These are phyloP conservation scores for Plectosphaerella cucumerina DNA, from an alignment of 2,329 filamentous ascomycete genomes.

Conservation along the genomic window DNA sequence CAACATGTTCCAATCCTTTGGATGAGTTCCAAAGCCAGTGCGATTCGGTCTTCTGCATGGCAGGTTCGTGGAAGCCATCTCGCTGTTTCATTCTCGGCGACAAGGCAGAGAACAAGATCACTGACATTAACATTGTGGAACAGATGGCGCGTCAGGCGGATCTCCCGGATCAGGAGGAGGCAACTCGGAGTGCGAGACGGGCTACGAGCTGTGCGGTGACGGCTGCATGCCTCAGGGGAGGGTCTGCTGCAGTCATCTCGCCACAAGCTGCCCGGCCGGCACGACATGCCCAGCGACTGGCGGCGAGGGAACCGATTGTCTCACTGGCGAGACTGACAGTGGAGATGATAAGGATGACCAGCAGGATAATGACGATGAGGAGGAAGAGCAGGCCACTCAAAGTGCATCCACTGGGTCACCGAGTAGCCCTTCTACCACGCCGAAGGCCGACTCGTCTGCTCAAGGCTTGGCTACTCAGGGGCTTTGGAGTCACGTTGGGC, in stretches of 20 bases:
- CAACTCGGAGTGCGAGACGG: neutral
- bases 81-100: neutral
- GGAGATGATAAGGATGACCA: neutral
- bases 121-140: neutral
- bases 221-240: neutral
- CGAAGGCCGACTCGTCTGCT: neutral
- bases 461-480: neutral
- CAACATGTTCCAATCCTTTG: neutral
- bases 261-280: neutral
- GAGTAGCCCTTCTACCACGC: neutral
- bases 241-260: neutral
- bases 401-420: neutral
- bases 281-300: neutral
- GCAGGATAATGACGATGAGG: neutral
- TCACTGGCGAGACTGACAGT: neutral
- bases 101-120: neutral
- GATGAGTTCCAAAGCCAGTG: neutral
- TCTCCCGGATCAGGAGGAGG: neutral
- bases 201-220: neutral
- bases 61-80: neutral
- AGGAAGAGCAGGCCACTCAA: neutral
- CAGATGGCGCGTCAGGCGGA: neutral
- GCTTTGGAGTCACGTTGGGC: neutral
- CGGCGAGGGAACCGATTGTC: neutral
- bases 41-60: neutral